Percentiles rank a stretch among this genome's conserved stretches.
phyloP scores from a whole-genome alignment of 306 rosid species.

The Geum urbanum region DNA sequence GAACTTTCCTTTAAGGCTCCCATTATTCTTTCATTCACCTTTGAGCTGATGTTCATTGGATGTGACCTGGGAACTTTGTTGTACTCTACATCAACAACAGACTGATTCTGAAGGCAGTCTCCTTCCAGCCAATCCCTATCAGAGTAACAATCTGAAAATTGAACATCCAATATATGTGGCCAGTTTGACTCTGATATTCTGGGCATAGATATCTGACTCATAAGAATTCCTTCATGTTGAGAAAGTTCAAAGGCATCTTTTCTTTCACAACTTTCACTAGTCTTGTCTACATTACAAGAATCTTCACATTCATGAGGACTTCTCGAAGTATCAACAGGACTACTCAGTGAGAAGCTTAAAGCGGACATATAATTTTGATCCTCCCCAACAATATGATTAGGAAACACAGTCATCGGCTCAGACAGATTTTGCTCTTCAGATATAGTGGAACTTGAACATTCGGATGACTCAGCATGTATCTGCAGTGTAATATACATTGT shows the following conservation, averaged over 20 bases:
- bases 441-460: slow-evolving; percentile 47
- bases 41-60: slow-evolving; percentile 25
- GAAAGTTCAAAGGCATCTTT: slow-evolving; percentile 31
- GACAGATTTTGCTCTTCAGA: slow-evolving; percentile 53
- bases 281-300: slow-evolving; percentile 22
- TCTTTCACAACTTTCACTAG: slow-evolving; percentile 29
- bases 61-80: slow-evolving; percentile 11
- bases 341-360: slow-evolving; percentile 49
- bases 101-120: slow-evolving; percentile 27
- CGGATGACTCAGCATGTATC: slow-evolving; percentile 50
- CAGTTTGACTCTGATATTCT: slow-evolving; percentile 35
- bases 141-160: slow-evolving; percentile 26
- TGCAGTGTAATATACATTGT: slow-evolving; percentile 37
- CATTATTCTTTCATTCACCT: slow-evolving; percentile 28
- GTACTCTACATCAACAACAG: slow-evolving; percentile 21
- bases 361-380: slow-evolving; percentile 49
- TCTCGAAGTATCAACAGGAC: slow-evolving; percentile 29
- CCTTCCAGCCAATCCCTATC: slow-evolving; percentile 23
- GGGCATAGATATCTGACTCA: slow-evolving; percentile 32
- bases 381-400: slow-evolving; percentile 32
- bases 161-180: slow-evolving; percentile 30
- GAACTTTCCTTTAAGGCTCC: slow-evolving; percentile 33
- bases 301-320: slow-evolving; percentile 40
- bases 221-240: slow-evolving; percentile 29
- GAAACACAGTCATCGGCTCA: slow-evolving; percentile 40